Evolutionary conservation across 768 basidiomycete species (phyloP).

Genomic region (Holtermannia corniformis): DNA sequence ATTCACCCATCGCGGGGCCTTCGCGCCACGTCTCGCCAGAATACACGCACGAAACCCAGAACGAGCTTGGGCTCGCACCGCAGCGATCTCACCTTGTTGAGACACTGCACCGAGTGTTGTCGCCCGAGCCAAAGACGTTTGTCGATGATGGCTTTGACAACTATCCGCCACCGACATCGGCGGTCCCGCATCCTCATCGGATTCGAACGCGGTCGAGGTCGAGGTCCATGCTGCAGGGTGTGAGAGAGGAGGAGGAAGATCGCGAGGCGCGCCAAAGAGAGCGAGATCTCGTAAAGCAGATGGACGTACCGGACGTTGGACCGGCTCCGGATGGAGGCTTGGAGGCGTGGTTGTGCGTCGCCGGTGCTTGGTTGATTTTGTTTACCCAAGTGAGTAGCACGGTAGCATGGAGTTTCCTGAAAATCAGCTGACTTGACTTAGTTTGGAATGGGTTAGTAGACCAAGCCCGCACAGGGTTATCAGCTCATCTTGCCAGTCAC

Average conservation of each 20-base stretch:
- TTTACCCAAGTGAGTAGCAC: not conserved
- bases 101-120: not conserved
- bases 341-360: constrained; percentile 35
- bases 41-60: too few species aligned
- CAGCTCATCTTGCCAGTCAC: constrained; percentile 17
- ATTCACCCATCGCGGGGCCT: too few species aligned
- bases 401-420: not conserved
- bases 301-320: constrained; percentile 19
- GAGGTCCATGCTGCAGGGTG: not conserved
- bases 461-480: not conserved
- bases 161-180: constrained; percentile 10
- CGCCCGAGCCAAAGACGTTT: not conserved
- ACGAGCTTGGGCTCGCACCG: not conserved
- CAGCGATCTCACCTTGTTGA: not conserved
- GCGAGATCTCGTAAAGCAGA: constrained; percentile 13
- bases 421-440: not conserved
- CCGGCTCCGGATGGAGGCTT: constrained; percentile 37
- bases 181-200: constrained; percentile 8
- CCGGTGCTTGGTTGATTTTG: constrained; percentile 11
- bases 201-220: constrained; percentile 8
- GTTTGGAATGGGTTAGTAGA: not conserved
- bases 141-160: constrained; percentile 26
- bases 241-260: constrained; percentile 1
- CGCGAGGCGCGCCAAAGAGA: constrained; percentile 18
- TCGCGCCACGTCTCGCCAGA: too few species aligned